These are phyloP conservation scores for Cyberlindnera maritima DNA, from an alignment of 805 yeast species.

Conservation along the genomic window DNA sequence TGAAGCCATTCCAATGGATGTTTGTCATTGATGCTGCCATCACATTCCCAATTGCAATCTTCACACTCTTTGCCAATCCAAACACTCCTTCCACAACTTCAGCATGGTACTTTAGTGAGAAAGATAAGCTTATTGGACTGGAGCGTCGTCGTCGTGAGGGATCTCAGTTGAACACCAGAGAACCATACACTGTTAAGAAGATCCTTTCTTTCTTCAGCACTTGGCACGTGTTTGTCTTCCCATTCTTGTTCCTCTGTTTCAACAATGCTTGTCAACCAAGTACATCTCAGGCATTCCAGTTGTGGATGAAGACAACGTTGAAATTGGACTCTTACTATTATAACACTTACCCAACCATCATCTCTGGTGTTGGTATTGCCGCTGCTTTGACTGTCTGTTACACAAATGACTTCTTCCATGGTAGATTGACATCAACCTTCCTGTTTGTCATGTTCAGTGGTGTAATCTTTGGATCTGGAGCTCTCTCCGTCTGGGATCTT, in stretches of 20 bases:
- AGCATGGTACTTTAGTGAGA: constrained; percentile 40
- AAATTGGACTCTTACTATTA: constrained; percentile 34
- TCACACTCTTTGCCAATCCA: constrained; percentile 43
- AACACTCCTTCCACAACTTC: constrained; percentile 44
- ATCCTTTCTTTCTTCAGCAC: constrained; percentile 41
- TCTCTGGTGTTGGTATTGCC: constrained; percentile 39
- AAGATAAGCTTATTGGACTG: constrained; percentile 42
- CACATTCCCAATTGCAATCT: constrained; percentile 41
- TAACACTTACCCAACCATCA: constrained; percentile 41
- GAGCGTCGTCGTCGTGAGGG: constrained; percentile 44
- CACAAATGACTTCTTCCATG: constrained; percentile 26
- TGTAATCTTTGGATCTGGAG: constrained; percentile 37
- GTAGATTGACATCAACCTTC: constrained; percentile 36
- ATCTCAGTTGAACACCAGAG: constrained; percentile 42
- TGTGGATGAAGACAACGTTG: constrained; percentile 43
- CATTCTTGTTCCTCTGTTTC: constrained; percentile 26
- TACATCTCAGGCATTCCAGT: constrained; percentile 41
- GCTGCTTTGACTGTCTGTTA: too few relatives aligned
- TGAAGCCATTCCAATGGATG: constrained; percentile 45
- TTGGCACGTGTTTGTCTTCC: constrained; percentile 50
- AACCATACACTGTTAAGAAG: constrained; percentile 38
- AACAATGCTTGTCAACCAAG: constrained; percentile 29
- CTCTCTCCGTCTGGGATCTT: constrained; percentile 41
- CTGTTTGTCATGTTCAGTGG: constrained; percentile 40
- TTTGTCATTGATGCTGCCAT: constrained; percentile 44